Percentiles rank a stretch among this genome's conserved stretches.
Conservation (phyloP, 768 basidiomycete genomes). For the Mrakia gelida region DNA sequence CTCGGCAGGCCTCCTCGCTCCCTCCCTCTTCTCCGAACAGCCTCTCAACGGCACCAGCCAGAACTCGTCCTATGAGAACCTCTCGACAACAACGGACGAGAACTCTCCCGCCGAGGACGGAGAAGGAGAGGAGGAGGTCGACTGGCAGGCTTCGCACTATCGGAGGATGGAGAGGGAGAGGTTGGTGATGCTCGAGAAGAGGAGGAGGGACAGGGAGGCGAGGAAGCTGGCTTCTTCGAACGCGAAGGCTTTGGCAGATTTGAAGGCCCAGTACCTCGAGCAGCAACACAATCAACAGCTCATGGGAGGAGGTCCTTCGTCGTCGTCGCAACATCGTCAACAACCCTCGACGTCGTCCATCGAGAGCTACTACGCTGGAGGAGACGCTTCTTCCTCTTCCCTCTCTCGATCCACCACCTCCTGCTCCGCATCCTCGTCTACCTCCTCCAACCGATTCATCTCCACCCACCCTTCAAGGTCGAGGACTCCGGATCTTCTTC, state of each 20-base stretch:
- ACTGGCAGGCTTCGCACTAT: constrained; percentile 23
- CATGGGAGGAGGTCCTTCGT: no score
- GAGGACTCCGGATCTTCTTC: constrained; percentile 15
- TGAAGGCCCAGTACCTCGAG: neutral
- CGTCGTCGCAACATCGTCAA: neutral
- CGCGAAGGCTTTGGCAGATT: neutral
- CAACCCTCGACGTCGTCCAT: constrained; percentile 19
- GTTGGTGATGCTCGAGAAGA: constrained; percentile 2
- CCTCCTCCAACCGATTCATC: constrained; percentile 14
- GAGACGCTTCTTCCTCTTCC: constrained; percentile 1
- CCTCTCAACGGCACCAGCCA: neutral
- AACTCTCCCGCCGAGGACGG: neutral
- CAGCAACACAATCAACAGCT: constrained; percentile 7
- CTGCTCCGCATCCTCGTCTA: constrained; percentile 14
- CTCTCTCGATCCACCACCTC: constrained; percentile 28
- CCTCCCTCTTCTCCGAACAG: neutral
- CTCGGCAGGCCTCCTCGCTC: neutral
- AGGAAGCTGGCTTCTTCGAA: constrained; percentile 4
- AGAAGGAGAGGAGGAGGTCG: neutral
- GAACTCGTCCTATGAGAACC: neutral
- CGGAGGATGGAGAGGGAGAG: constrained; percentile 29
- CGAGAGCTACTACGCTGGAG: constrained; percentile 12
- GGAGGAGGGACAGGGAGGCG: neutral
- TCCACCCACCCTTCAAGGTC: constrained; percentile 25
- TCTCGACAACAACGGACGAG: neutral